Evolutionary conservation across 805 yeast species (phyloP).

Genomic region (Isabelozyma gotoi): DNA sequence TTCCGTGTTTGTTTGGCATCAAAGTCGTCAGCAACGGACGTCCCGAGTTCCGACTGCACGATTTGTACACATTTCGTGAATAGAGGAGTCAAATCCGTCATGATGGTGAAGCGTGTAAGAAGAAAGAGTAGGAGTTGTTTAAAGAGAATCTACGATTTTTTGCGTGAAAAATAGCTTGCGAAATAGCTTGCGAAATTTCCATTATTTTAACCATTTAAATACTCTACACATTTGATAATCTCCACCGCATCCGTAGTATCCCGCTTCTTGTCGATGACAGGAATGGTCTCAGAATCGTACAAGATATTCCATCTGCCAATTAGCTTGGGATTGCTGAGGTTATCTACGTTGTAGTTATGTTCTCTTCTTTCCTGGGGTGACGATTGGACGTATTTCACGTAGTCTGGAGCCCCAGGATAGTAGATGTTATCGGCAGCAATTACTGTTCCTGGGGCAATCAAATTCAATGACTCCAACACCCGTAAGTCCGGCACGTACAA

Average conservation of each 20-base stretch:
- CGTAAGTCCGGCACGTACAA: constrained; percentile 42
- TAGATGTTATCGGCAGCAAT: constrained; percentile 39
- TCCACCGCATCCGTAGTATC: constrained; percentile 27
- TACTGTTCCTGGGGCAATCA: constrained; percentile 38
- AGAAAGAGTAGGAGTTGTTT: neutral
- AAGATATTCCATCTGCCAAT: constrained; percentile 42
- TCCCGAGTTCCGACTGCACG: constrained; percentile 32
- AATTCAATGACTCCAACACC: constrained; percentile 37
- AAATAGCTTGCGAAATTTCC: neutral
- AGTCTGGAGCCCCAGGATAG: constrained; percentile 39
- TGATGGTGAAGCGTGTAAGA: constrained; percentile 10
- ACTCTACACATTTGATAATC: constrained; percentile 29
- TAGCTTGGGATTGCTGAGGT: constrained; percentile 25
- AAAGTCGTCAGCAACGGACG: constrained; percentile 4
- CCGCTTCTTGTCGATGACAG: constrained; percentile 11
- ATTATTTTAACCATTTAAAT: constrained; percentile 20
- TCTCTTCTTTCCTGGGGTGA: constrained; percentile 36
- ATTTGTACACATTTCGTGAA: constrained; percentile 48
- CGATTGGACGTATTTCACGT: constrained; percentile 33
- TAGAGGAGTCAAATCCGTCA: constrained; percentile 51
- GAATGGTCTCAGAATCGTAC: constrained; percentile 32
- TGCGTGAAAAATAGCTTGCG: neutral
- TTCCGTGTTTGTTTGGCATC: constrained; percentile 7
- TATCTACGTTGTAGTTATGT: constrained; percentile 22
- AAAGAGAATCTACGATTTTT: neutral